These are phyloP conservation scores for Lentinula raphanica DNA, from an alignment of 768 basidiomycete genomes.

Conservation along the genomic window DNA sequence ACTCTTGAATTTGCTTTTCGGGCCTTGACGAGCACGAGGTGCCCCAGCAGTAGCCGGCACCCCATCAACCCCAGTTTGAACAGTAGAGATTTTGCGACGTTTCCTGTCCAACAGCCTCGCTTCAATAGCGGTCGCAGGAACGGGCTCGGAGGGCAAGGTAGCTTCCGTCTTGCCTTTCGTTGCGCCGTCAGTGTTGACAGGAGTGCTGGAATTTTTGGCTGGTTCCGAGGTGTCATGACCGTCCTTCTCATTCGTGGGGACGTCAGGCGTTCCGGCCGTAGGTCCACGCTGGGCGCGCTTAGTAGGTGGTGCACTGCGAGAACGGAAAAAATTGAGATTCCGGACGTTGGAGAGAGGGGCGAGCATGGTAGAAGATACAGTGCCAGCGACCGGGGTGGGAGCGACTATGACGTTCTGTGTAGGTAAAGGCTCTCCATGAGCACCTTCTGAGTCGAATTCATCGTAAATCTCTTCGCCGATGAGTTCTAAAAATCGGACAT, in stretches of 20 bases:
- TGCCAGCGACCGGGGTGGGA: slow-evolving; percentile 8
- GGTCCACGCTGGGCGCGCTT: slow-evolving; percentile 18
- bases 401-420: slow-evolving; percentile 8
- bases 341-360: slow-evolving; percentile 22
- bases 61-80: background rate
- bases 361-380: slow-evolving; percentile 9
- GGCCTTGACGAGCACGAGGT: background rate
- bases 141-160: background rate
- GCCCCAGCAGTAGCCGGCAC: background rate
- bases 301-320: slow-evolving; percentile 33
- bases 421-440: slow-evolving; percentile 28
- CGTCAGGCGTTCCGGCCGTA: slow-evolving; percentile 8
- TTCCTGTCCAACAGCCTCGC: background rate
- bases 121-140: slow-evolving; percentile 3
- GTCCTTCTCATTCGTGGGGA: background rate
- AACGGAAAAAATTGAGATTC: slow-evolving; percentile 30
- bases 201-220: background rate
- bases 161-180: background rate
- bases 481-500: slow-evolving; percentile 35
- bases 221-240: background rate
- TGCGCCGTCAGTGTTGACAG: background rate
- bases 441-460: slow-evolving; percentile 58
- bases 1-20: slow-evolving; percentile 6
- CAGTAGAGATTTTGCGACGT: slow-evolving; percentile 1
- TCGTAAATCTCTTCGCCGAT: slow-evolving; percentile 74